Evolutionary conservation across 768 basidiomycete species (phyloP).

Genomic region (Tricholoma flavovirens): DNA sequence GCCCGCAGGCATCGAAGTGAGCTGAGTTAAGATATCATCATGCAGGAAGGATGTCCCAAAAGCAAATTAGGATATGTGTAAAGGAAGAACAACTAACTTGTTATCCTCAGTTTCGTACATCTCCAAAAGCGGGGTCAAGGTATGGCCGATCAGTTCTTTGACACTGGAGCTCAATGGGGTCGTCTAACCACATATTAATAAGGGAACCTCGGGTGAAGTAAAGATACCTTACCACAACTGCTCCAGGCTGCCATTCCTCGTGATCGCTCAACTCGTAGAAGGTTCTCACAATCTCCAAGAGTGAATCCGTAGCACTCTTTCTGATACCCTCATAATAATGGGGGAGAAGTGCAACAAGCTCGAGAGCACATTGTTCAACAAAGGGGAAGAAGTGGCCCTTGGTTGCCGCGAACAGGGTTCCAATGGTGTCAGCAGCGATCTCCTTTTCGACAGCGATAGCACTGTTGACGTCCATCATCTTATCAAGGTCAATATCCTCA

Average conservation of each 20-base stretch:
- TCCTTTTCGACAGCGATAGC: constrained; percentile 99
- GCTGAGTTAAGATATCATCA: constrained; percentile 68
- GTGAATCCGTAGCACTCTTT: constrained; percentile 83
- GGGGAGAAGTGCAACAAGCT: constrained; percentile 70
- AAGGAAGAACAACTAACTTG: constrained; percentile 59
- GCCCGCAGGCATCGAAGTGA: constrained; percentile 66
- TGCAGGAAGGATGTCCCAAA: constrained; percentile 1
- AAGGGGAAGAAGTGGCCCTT: constrained; percentile 84
- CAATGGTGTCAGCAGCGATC: constrained; percentile 95
- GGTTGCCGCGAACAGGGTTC: constrained; percentile 81
- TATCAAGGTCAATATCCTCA: constrained; percentile 80
- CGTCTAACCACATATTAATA: constrained; percentile 22
- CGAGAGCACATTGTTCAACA: constrained; percentile 75
- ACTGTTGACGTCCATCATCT: constrained; percentile 88
- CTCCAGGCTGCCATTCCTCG: constrained; percentile 78
- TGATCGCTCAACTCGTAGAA: constrained; percentile 87
- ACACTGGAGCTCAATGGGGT: constrained; percentile 61
- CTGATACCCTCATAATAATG: constrained; percentile 99
- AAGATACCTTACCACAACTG: constrained; percentile 44
- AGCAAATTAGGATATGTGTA: background rate
- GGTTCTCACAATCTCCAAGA: constrained; percentile 83
- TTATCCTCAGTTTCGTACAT: constrained; percentile 95
- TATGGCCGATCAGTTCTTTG: constrained; percentile 71
- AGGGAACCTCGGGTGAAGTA: background rate
- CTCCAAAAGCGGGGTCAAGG: constrained; percentile 70